Evolutionary conservation across 345 rosid genomes (phyloP).

Genomic region (Populus nigra): DNA sequence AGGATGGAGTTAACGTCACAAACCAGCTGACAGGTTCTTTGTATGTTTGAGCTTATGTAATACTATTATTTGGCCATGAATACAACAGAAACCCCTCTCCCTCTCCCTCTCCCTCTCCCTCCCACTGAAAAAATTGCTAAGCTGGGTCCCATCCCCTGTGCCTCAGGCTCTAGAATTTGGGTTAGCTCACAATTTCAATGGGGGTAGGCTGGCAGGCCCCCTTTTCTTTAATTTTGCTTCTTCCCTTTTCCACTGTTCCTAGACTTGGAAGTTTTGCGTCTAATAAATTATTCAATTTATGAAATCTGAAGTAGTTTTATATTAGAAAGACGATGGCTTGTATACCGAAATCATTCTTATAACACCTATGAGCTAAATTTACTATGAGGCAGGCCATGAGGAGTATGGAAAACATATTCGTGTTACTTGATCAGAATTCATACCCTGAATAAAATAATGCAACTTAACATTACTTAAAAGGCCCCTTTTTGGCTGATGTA

Average conservation of each 20-base stretch:
- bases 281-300: not conserved
- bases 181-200: constrained; percentile 23
- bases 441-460: not conserved
- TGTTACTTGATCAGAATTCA: not conserved
- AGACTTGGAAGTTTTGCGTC: not conserved
- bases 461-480: not conserved
- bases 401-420: no score
- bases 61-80: not conserved
- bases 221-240: constrained; percentile 6
- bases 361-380: not conserved
- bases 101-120: not conserved
- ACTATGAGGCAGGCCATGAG: not conserved
- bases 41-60: not conserved
- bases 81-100: not conserved
- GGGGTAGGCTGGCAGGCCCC: constrained; percentile 15
- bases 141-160: constrained; percentile 29
- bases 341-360: not conserved
- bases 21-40: constrained; percentile 20
- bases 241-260: not conserved
- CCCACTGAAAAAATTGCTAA: constrained; percentile 11
- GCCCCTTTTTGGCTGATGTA: constrained; percentile 13
- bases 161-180: constrained; percentile 9
- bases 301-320: no score
- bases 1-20: constrained; percentile 22
- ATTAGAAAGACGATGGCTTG: no score